These are phyloP conservation scores for Didymellaceae sp. DNA, from an alignment of 2,329 filamentous ascomycete species.

Conservation along the genomic window DNA sequence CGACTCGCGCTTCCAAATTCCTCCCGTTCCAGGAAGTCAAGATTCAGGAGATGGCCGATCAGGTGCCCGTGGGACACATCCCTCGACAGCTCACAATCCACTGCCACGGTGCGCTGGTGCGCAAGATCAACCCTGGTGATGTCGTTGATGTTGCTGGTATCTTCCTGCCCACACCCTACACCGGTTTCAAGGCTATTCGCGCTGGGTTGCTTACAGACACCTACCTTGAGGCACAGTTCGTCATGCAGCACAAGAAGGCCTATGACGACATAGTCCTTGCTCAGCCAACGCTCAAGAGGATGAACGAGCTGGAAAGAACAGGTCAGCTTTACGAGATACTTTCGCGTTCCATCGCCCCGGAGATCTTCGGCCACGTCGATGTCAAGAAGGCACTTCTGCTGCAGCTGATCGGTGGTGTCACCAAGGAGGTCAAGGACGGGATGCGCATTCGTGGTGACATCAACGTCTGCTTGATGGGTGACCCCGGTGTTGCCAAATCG, in stretches of 20 bases:
- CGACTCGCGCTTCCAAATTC: constrained; percentile 96
- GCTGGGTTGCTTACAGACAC: constrained; percentile 97
- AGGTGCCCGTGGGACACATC: constrained; percentile 97
- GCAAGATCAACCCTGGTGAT: constrained; percentile 91
- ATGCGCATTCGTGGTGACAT: constrained; percentile 99
- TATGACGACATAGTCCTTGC: constrained; percentile 93
- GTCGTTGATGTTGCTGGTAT: constrained; percentile 93
- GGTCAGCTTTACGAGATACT: constrained; percentile 96
- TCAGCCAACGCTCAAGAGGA: constrained; percentile 77
- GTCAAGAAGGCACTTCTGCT: constrained; percentile 98
- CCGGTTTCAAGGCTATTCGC: constrained; percentile 97
- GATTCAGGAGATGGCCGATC: constrained; percentile 98
- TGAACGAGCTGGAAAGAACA: constrained; percentile 82
- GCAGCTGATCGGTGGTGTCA: constrained; percentile 92
- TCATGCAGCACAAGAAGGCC: constrained; percentile 96
- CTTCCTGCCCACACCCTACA: constrained; percentile 96
- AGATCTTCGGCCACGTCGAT: constrained; percentile 95
- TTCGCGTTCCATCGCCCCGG: constrained; percentile 93
- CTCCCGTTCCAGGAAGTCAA: constrained; percentile 98
- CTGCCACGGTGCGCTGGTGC: constrained; percentile 84
- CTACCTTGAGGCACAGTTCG: constrained; percentile 91
- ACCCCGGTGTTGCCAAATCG: constrained; percentile 98
- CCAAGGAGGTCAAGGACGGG: constrained; percentile 94
- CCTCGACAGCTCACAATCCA: constrained; percentile 88
- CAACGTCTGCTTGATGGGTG: constrained; percentile 98